phyloP scores from a whole-genome alignment of 306 rosid species.

The Acmispon strigosus region DNA sequence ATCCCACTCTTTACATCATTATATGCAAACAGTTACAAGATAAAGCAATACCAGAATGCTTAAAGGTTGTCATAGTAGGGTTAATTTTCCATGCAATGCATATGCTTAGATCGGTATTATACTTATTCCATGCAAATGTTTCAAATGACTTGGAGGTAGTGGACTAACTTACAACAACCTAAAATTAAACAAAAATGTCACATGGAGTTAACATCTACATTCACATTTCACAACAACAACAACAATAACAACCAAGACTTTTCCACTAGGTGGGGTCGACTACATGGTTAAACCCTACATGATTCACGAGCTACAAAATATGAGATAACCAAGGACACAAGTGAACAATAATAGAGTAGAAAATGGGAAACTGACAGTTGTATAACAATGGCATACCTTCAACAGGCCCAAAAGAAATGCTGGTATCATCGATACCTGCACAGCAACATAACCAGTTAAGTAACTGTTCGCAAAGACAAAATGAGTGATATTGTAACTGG shows the following conservation, averaged over 20 bases:
- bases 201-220: background rate
- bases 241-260: too few species aligned
- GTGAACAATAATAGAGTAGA: conserved; percentile 20
- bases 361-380: background rate
- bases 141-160: background rate
- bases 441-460: conserved; percentile 26
- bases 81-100: background rate
- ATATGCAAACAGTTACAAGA: background rate
- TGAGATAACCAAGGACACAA: conserved; percentile 10
- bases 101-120: background rate
- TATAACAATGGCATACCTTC: conserved; percentile 60
- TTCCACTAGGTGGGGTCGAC: too few species aligned
- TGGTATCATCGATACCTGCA: conserved; percentile 82
- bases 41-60: background rate
- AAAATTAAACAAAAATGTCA: conserved; percentile 4
- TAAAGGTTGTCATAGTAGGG: background rate
- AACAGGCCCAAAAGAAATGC: conserved; percentile 81
- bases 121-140: background rate
- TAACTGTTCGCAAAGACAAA: background rate
- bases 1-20: background rate
- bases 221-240: too few species aligned
- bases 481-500: conserved; percentile 1
- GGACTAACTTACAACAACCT: background rate
- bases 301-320: conserved; percentile 6
- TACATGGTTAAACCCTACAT: background rate